Conservation (phyloP, 768 basidiomycete genomes). For the Boletus rubropictus region DNA sequence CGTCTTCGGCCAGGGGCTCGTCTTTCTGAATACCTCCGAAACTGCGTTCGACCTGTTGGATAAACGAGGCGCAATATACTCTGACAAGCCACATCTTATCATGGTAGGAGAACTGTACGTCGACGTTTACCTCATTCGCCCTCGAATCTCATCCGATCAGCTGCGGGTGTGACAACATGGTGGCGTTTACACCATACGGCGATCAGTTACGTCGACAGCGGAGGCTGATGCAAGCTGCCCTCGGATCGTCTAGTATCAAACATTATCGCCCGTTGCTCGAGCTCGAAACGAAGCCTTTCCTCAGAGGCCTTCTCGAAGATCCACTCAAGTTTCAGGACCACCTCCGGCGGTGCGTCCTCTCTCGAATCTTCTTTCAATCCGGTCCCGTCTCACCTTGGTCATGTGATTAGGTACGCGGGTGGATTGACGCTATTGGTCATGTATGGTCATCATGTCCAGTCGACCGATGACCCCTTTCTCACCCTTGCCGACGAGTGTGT, state of each 20-base stretch:
- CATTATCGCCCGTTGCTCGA: conserved; percentile 54
- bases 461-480: conserved; percentile 38
- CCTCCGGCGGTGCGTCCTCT: conserved; percentile 28
- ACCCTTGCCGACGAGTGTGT: conserved; percentile 40
- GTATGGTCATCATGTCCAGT: conserved; percentile 51
- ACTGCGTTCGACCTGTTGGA: conserved; percentile 62
- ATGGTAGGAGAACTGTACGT: conserved; percentile 71
- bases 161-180: conserved; percentile 65
- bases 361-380: background rate
- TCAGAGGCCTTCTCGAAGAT: conserved; percentile 46
- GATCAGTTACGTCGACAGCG: conserved; percentile 61
- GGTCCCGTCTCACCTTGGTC: conserved; percentile 18
- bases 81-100: conserved; percentile 63
- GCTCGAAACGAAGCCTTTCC: conserved; percentile 51
- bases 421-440: conserved; percentile 51
- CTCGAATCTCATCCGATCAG: conserved; percentile 18
- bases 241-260: conserved; percentile 48
- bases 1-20: conserved; percentile 58
- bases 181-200: conserved; percentile 63
- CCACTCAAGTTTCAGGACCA: conserved; percentile 33
- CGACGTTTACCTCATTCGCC: too few species aligned
- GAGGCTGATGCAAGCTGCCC: conserved; percentile 58
- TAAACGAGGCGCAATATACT: conserved; percentile 64
- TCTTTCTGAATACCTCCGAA: conserved; percentile 61
- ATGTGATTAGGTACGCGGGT: conserved; percentile 42